Base-by-base conservation (phyloP, 1,284 basidiomycete genomes). In the Psilocybe mexicana region DNA sequence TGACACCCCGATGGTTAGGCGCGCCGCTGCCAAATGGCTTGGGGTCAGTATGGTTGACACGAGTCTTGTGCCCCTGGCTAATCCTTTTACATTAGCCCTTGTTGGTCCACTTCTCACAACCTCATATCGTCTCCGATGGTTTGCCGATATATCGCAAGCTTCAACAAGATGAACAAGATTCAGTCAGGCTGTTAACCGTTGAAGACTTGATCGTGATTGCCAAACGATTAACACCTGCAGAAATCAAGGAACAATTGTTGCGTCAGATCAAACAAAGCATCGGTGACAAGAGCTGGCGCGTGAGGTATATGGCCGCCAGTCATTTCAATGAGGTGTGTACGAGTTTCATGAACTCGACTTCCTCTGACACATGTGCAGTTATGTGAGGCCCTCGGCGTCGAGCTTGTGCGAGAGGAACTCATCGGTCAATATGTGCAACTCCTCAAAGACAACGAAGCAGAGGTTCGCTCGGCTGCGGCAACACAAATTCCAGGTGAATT, bases 1-100 rank as follows among this genome's bases (percentile, higher is more conserved):
- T 71, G 97, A 99, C 72, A 99, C 97, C 12, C 97, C 97, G 36
- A 99, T 99, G 97, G 97, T 99, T 62, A 85, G 96, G 70, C 84
- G 97, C 63, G 96, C 97, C 26, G 96, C 95, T 49, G 96, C 96
- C 10, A 97, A 96, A 74, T 95, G 93, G 83, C 88, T 99, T 55
- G 96, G 92, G 49, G 94, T 96, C 72, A 72, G 93, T 86, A 57
- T 51, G 36, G 46, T 44, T 57, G 51, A 36, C 40, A 35, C 24
- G 38, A 23, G n/a, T 25, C 24, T 40, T n/a, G 40, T 35, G 40
- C 40, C 52, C 56, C 8, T 52, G 33, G 35, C 55, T 57, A 28
- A 58, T 52, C 23, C 53, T 49, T 55, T 54, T 25, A 47, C 44
- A 43, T 45, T 65, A 96, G 91, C 82, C 88, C 35, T 85, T 96